Evolutionary conservation across 2,329 filamentous ascomycete genomes (phyloP), one percentile per base, ranked within the genome.

Genomic region (Aspergillus unguis): DNA sequence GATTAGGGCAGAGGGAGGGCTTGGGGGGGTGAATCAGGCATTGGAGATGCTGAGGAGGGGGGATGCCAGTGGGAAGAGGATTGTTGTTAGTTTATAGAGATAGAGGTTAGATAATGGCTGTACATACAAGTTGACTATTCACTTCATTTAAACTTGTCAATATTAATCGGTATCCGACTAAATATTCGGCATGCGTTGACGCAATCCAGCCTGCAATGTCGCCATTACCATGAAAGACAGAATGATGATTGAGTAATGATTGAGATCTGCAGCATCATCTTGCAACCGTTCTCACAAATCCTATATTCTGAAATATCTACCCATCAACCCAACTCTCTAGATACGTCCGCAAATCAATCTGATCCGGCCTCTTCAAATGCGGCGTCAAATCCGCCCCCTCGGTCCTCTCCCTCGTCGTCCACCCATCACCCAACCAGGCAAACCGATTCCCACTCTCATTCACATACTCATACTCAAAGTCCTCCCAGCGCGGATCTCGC

Each of bases 321-420:
- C 17, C 61, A 68, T 77, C 76, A 77, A 80, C 88, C 86, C 86
- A 90, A 17, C 77, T 77, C 74, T 90, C 87, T 65, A 89, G 81
- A 47, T 87, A 65, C 41, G 82, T 77, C 57, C 77, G 76, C 55
- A 90, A 68, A 63, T 88, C 82, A 37, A 85, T 74, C 32, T 80
- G 74, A 33, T 75, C 76, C 0, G 80, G 80, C 29, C 77, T 60
- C 57, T 73, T 80, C 50, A 90, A 66, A 75, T 89, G 88, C 7
- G 79, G 73, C 8, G 84, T 86, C 64, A 87, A 73, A 60, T 88
- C 85, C 3, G 75, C 73, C n/a, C 72, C 72, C 5, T 75, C 71
- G 33, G 82, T 77, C 23, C 72, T 58, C 66, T 90, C 86, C 56
- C 79, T 80, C 49, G 61, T 73, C 2, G 85, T 87, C 71, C 80